Evolutionary conservation across 2,329 filamentous ascomycete species (phyloP).

Genomic region (Neonectria magnoliae): DNA sequence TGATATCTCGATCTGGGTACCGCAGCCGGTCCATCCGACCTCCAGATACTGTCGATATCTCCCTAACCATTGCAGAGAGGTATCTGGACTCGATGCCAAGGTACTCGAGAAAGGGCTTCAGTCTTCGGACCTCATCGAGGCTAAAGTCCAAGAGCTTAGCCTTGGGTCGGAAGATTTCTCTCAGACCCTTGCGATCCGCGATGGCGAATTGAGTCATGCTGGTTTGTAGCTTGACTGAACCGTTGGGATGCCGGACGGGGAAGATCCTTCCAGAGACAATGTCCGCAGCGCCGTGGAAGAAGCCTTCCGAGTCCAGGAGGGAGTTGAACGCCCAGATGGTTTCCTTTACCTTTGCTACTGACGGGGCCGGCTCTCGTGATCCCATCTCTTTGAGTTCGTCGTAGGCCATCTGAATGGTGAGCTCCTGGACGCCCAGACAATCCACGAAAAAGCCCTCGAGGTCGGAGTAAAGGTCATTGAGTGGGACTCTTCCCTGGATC

Average conservation of each 20-base stretch:
- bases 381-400: conserved; percentile 43
- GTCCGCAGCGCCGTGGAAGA: conserved; percentile 6
- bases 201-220: conserved; percentile 45
- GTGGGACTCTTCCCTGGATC: conserved; percentile 39
- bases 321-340: conserved; percentile 47
- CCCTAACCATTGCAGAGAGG: conserved; percentile 46
- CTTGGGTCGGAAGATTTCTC: conserved; percentile 38
- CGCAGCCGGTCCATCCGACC: conserved; percentile 32
- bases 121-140: conserved; percentile 43
- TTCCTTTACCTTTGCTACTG: conserved; percentile 42
- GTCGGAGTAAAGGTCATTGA: conserved; percentile 43
- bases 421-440: conserved; percentile 41
- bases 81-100: conserved; percentile 43
- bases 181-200: conserved; percentile 45
- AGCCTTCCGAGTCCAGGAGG: conserved; percentile 33
- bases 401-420: conserved; percentile 46
- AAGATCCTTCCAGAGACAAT: conserved; percentile 31
- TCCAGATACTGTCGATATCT: conserved; percentile 44
- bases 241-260: conserved; percentile 38
- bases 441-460: conserved; percentile 46
- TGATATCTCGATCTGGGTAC: conserved; percentile 40
- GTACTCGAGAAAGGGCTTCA: conserved; percentile 50
- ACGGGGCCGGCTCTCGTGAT: not conserved
- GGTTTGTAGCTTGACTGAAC: conserved; percentile 20
- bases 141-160: conserved; percentile 50